phyloP scores from a whole-genome alignment of 345 rosid species.

The Brassica nigra region DNA sequence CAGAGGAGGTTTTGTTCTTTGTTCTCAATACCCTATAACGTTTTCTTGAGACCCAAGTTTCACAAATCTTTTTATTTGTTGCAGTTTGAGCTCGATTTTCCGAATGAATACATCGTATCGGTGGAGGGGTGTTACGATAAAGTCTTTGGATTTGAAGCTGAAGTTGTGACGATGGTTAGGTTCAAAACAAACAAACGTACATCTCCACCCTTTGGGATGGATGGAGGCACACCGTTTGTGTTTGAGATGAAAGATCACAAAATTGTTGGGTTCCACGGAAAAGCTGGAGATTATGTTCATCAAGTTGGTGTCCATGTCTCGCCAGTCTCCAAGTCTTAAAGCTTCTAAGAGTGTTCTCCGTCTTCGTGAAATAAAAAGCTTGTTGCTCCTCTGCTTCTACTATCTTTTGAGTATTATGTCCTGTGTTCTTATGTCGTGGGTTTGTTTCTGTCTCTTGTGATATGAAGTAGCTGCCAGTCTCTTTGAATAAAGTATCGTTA shows the following conservation, averaged over 20 bases:
- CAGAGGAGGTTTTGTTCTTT: neutral
- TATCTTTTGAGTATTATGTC: neutral
- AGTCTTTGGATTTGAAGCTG: constrained; percentile 4
- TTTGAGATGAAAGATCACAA: constrained; percentile 15
- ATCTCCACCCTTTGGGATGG: constrained; percentile 27
- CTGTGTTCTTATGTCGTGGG: neutral
- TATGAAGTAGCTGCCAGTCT: neutral
- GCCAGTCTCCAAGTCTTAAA: constrained; percentile 6
- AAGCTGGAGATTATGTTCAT: constrained; percentile 27
- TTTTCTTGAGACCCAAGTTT: constrained; percentile 18
- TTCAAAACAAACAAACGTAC: constrained; percentile 34
- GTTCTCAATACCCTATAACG: neutral
- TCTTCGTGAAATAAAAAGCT: neutral
- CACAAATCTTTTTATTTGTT: neutral
- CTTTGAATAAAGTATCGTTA: constrained; percentile 1
- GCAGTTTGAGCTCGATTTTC: constrained; percentile 29
- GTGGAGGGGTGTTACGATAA: constrained; percentile 27
- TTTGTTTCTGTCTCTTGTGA: neutral
- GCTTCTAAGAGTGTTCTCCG: neutral
- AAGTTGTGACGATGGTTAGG: constrained; percentile 11
- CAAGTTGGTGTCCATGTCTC: constrained; percentile 34
- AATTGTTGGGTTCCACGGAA: constrained; percentile 32
- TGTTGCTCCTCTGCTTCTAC: constrained; percentile 4
- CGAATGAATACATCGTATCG: constrained; percentile 18
- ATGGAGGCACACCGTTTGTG: constrained; percentile 10